Evolutionary conservation across 2,329 filamentous ascomycete genomes (phyloP).

Genomic region (Simplicillium sp.): DNA sequence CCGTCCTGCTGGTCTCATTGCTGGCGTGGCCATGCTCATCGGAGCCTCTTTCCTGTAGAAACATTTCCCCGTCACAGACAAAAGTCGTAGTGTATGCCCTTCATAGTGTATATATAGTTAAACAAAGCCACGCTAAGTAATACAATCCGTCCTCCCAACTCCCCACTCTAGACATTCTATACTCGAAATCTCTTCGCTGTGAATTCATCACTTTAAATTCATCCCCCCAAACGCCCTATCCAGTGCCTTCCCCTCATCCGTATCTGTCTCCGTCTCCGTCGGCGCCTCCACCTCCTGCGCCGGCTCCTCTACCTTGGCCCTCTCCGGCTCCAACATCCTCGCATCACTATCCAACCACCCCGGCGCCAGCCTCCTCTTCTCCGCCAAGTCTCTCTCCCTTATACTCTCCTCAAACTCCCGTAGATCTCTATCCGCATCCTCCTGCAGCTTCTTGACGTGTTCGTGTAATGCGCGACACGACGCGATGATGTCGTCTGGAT

Average conservation of each 20-base stretch:
- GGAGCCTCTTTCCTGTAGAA: conserved; percentile 6
- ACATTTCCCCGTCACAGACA: neutral
- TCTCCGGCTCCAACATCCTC: conserved; percentile 59
- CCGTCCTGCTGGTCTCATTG: conserved; percentile 3
- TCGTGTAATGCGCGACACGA: conserved; percentile 71
- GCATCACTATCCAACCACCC: conserved; percentile 73
- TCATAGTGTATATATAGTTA: no score
- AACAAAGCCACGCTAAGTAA: no score
- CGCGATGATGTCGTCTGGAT: conserved; percentile 75
- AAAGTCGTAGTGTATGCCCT: no score
- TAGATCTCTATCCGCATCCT: conserved; percentile 59
- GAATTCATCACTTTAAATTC: conserved; percentile 22
- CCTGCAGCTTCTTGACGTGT: conserved; percentile 61
- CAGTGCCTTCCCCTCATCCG: conserved; percentile 43
- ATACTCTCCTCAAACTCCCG: conserved; percentile 57
- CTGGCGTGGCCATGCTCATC: conserved; percentile 7
- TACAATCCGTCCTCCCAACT: no score
- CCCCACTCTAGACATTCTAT: no score
- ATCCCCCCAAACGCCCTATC: conserved; percentile 48
- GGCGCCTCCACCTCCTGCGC: conserved; percentile 15
- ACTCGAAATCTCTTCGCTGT: no score
- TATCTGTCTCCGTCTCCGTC: conserved; percentile 5
- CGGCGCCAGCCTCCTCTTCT: conserved; percentile 71
- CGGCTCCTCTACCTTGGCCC: conserved; percentile 18
- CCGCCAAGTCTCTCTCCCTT: conserved; percentile 57